A percentile compares a stretch with the other conserved stretches of the same genome.
phyloP scores from a whole-genome alignment of 306 rosid species.

The Urtica urens region DNA sequence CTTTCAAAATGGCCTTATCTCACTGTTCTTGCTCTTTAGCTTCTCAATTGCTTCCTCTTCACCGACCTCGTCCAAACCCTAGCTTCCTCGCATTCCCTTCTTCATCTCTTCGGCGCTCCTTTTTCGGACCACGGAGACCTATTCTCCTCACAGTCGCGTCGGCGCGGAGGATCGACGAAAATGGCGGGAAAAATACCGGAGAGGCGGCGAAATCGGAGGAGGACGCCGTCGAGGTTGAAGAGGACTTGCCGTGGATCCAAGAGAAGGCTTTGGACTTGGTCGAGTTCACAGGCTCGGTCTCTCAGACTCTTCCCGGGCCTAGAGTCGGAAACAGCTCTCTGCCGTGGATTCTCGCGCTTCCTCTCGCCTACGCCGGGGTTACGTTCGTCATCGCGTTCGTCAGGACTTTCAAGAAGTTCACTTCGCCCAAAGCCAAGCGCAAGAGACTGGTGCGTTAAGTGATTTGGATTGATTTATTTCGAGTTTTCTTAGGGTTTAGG shows the following conservation, averaged over 20 bases:
- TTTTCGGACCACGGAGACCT: slow-evolving; percentile 3
- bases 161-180: slow-evolving; percentile 6
- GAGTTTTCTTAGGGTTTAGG: not conserved
- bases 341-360: slow-evolving; percentile 87
- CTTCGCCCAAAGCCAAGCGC: slow-evolving; percentile 80
- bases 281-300: slow-evolving; percentile 85
- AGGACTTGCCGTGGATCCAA: slow-evolving; percentile 87
- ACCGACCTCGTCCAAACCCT: slow-evolving; percentile 4
- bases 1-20: slow-evolving; percentile 17
- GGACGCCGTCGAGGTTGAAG: slow-evolving; percentile 52
- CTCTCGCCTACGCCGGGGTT: slow-evolving; percentile 56
- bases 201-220: slow-evolving; percentile 17
- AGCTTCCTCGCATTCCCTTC: slow-evolving; percentile 5
- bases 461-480: not conserved
- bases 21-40: slow-evolving; percentile 18
- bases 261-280: slow-evolving; percentile 88
- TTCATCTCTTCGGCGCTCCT: not conserved
- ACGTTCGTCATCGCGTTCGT: slow-evolving; percentile 71
- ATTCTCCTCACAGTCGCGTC: slow-evolving; percentile 17
- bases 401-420: slow-evolving; percentile 51
- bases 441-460: slow-evolving; percentile 49
- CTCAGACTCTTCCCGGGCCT: slow-evolving; percentile 88
- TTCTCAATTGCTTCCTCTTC: slow-evolving; percentile 29
- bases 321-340: slow-evolving; percentile 74
- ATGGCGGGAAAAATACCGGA: not conserved